Evolutionary conservation across 345 rosid species (phyloP), one percentile per base, ranked within the genome.

Genomic region (Durio zibethinus): DNA sequence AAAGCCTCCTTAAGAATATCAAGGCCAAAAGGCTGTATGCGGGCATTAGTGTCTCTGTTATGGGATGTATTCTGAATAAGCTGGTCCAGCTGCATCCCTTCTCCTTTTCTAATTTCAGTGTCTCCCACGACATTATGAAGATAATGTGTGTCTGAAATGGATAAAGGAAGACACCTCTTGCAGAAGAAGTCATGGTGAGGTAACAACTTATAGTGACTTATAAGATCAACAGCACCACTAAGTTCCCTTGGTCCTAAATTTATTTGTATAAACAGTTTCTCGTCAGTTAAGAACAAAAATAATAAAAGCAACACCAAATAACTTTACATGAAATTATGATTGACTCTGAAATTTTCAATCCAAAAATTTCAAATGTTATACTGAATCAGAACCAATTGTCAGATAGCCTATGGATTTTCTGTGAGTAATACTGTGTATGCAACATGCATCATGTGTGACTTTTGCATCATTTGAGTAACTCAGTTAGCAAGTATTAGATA

Each of bases 81-180:
- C 83, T 91, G 97, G 84, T 86, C 90, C 82, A 94, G 73, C 80
- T 91, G 94, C 98, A 94, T 92, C 64, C 97, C 97, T 53, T 91
- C 97, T 75, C 97, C 97, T 88, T 92, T 92, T 75, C 97, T 89
- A 69, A 93, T 88, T 85, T 92, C 92, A 47, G 90, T 83, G 80
- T 90, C 97, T 50, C 97, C 97, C 78, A 90, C 97, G 78, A 91
- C 92, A 74, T 89, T 86, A 74, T 84, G 94, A 80, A 94, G 92
- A 79, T 94, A 92, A 80, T 86, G 91, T 73, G 94, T 82, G 65
- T 91, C 94, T 35, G 96, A 80, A n/a, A 94, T 81, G 75, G 94
- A 92, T 53, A 86, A 72, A 16, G 97, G 97, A 79, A 91, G 97
- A 21, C 92, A 79, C 79, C 87, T 86, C 90, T 90, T 90, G 89